These are phyloP conservation scores for Trichoderma gracile DNA, from an alignment of 2,329 filamentous ascomycete genomes.

Conservation along the genomic window DNA sequence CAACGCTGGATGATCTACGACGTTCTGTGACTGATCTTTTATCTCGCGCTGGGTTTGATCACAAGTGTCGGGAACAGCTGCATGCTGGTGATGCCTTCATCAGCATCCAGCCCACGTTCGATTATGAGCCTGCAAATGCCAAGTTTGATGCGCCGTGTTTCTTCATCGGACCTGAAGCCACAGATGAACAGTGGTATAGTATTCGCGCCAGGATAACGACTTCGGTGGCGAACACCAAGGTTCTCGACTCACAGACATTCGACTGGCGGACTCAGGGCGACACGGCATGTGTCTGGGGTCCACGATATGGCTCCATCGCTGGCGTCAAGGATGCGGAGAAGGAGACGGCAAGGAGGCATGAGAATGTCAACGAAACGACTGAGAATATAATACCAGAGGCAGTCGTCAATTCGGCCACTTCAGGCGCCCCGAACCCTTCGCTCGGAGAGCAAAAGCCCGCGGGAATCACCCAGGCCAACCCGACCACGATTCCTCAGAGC, in stretches of 20 bases:
- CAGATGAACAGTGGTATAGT: constrained; percentile 31
- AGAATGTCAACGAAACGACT: background rate
- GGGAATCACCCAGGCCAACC: background rate
- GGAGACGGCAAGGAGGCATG: background rate
- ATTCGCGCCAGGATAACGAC: constrained; percentile 32
- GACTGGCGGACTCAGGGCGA: constrained; percentile 30
- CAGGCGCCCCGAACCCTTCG: background rate
- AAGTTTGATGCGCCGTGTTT: constrained; percentile 25
- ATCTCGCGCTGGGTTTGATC: background rate
- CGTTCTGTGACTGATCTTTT: constrained; percentile 18
- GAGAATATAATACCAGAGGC: background rate
- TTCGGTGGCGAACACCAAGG: constrained; percentile 11
- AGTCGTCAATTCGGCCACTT: no score
- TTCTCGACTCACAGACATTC: constrained; percentile 20
- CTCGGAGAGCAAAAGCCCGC: background rate
- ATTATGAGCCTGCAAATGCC: constrained; percentile 8
- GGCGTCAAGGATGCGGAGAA: background rate
- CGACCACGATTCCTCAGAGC: background rate
- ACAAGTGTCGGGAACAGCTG: background rate
- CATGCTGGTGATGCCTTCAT: constrained; percentile 7
- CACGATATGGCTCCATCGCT: constrained; percentile 22
- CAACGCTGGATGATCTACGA: constrained; percentile 8
- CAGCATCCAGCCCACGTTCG: constrained; percentile 28
- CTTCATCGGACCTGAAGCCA: constrained; percentile 28
- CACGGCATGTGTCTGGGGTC: constrained; percentile 32